Evolutionary conservation across 768 basidiomycete species (phyloP).

Genomic region (Gautieria morchelliformis): DNA sequence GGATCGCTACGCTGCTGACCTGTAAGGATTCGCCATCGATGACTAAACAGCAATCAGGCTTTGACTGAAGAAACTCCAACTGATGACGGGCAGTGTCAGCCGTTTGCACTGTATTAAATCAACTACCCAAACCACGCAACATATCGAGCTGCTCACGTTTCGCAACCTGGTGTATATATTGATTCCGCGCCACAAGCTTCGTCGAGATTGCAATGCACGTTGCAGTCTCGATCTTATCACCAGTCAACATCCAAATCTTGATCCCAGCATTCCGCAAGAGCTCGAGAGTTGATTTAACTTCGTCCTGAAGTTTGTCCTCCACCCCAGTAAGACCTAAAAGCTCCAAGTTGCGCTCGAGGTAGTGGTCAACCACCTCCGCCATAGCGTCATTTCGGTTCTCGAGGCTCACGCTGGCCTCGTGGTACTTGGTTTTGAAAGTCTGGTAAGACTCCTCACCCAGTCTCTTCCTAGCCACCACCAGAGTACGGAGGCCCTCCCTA

Average conservation of each 20-base stretch:
- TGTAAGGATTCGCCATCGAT: conserved; percentile 97
- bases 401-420: conserved; percentile 67
- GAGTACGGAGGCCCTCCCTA: conserved; percentile 85
- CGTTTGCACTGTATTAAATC: conserved; percentile 55
- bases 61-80: conserved; percentile 88
- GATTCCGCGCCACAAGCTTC: conserved; percentile 89
- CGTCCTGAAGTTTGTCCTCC: conserved; percentile 97
- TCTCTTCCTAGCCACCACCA: conserved; percentile 82
- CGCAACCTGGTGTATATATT: conserved; percentile 94
- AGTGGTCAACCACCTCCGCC: conserved; percentile 58
- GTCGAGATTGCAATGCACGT: conserved; percentile 97
- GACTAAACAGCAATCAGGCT: conserved; percentile 94
- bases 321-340: conserved; percentile 94
- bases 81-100: conserved; percentile 76
- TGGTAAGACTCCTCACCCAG: conserved; percentile 60
- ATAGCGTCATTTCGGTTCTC: conserved; percentile 80
- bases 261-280: conserved; percentile 90
- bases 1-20: conserved; percentile 31
- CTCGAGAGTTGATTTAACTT: conserved; percentile 90
- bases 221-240: conserved; percentile 98
- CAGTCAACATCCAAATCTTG: conserved; percentile 99
- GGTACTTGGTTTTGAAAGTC: conserved; percentile 63
- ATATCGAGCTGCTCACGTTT: conserved; percentile 53
- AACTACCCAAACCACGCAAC: not conserved
- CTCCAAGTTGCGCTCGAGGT: conserved; percentile 84